These are phyloP conservation scores for Cladosporium halotolerans DNA, from an alignment of 2,329 filamentous ascomycete genomes.

Conservation along the genomic window DNA sequence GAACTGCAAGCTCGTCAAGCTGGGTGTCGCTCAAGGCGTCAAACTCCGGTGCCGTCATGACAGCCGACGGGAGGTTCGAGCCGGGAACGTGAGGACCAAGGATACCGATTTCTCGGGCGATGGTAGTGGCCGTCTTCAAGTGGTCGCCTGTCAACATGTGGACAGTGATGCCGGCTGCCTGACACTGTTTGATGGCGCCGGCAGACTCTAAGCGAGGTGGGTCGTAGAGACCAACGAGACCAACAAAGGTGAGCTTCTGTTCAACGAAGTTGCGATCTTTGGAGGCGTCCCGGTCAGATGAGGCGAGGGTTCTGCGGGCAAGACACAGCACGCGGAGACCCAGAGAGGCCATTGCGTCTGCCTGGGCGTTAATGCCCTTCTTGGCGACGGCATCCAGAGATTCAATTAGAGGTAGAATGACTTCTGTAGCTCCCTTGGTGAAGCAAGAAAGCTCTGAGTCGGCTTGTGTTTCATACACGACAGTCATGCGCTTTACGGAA, in stretches of 20 bases:
- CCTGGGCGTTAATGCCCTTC: slow-evolving; percentile 21
- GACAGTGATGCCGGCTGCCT: slow-evolving; percentile 42
- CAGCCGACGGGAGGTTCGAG: slow-evolving; percentile 23
- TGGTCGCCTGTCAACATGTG: slow-evolving; percentile 47
- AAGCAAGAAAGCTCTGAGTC: slow-evolving; percentile 19
- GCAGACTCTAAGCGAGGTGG: slow-evolving; percentile 29
- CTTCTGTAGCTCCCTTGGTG: slow-evolving; percentile 31
- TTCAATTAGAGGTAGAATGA: slow-evolving; percentile 25
- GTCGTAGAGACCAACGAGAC: slow-evolving; percentile 29
- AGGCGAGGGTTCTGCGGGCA: slow-evolving; percentile 17
- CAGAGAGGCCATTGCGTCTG: slow-evolving; percentile 25
- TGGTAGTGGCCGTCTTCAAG: slow-evolving; percentile 40
- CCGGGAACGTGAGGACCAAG: slow-evolving; percentile 25
- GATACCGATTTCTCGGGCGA: slow-evolving; percentile 43
- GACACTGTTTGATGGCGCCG: slow-evolving; percentile 38
- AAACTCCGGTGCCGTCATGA: slow-evolving; percentile 42
- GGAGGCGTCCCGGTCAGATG: slow-evolving; percentile 10
- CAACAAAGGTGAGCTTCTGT: slow-evolving; percentile 24
- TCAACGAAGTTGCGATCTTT: slow-evolving; percentile 21
- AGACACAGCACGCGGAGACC: slow-evolving; percentile 30
- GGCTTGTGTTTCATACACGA: slow-evolving; percentile 19
- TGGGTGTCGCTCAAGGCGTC: slow-evolving; percentile 39
- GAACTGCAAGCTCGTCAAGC: slow-evolving; percentile 35
- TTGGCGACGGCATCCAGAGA: slow-evolving; percentile 17
- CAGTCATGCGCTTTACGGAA: slow-evolving; percentile 31